Base-by-base conservation (phyloP, 2,329 filamentous ascomycete species). In the Botrytis galanthina region DNA sequence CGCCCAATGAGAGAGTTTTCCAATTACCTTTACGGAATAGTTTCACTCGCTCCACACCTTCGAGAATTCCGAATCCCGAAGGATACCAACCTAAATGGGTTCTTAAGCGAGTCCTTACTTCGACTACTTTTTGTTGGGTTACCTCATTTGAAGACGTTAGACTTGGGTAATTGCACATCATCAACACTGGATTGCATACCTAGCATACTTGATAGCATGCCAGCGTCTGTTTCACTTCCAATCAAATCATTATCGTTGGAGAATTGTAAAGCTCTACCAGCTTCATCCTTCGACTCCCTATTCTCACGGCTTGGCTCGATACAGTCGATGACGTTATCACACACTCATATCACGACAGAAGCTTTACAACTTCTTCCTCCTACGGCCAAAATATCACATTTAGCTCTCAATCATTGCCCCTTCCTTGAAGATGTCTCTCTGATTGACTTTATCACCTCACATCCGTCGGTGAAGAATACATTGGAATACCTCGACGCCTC, bases 361-460 rank as follows among this genome's bases (percentile, higher is more conserved):
- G 92, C 92, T 12, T 84, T 95, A 46, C 84, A 87, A 77, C 88
- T 88, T 54, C 91, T 95, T 75, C 92, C 92, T 4, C 80, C 85
- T 35, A 90, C 90, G 18, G 92, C 92, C 18, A 86, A 85, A 75
- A 86, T 95, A 76, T 93, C 91, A 1, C 92, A 95, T 80, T 83
- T 95, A 72, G 94, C 93, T 79, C 83, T 95, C 66, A 89, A 91
- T 75, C 92, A 92, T 81, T 94, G 92, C 85, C 89, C 87, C 71
- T 86, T 89, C 67, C 84, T 95, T 69, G 88, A 88, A 22, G 88
- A 91, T 0, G 84, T 87, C n/a, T 87, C 84, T 18, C 87, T 94
- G 39, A 88, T 93, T 75, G 85, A 90, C 73, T 94, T 94, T 78
- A 81, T 95, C 75, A 85, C 87, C 18, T 87, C 87, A 44, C 92